These are phyloP conservation scores for Chloranthus sessilifolius DNA, from an alignment of 164 flowering plant species.

Conservation along the genomic window DNA sequence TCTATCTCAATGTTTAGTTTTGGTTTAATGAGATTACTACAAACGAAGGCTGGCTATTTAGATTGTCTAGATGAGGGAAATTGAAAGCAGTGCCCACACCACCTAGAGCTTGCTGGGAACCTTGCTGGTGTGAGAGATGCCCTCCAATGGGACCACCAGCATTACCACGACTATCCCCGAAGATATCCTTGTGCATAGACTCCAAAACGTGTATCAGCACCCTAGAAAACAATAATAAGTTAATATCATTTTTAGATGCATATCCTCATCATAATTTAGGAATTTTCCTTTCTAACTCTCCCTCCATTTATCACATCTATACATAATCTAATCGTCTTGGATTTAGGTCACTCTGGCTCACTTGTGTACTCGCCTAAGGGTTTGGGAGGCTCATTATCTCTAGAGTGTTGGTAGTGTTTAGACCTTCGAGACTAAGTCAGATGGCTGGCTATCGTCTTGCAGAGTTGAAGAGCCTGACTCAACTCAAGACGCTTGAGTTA, in stretches of 20 bases:
- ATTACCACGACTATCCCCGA: slow-evolving; percentile 97
- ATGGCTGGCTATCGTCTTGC: slow-evolving; percentile 29
- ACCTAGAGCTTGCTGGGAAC: slow-evolving; percentile 69
- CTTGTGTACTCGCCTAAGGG: slow-evolving; percentile 38
- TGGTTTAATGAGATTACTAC: too few species aligned
- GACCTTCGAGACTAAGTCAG: slow-evolving; percentile 29
- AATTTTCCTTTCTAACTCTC: too few species aligned
- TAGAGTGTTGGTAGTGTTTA: slow-evolving; percentile 36
- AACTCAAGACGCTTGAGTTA: slow-evolving; percentile 32
- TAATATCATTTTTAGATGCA: too few species aligned
- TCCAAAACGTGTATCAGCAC: too few species aligned
- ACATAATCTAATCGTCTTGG: slow-evolving; percentile 31
- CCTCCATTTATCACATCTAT: slow-evolving; percentile 27
- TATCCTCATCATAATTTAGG: too few species aligned
- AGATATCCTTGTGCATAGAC: too few species aligned
- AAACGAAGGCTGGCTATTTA: slow-evolving; percentile 89
- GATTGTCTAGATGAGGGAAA: slow-evolving; percentile 70
- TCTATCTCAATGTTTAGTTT: too few species aligned
- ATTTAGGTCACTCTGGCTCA: slow-evolving; percentile 40
- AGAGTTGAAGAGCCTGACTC: slow-evolving; percentile 30
- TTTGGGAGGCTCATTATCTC: slow-evolving; percentile 36
- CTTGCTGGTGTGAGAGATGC: slow-evolving; percentile 91
- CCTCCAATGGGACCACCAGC: slow-evolving; percentile 90
- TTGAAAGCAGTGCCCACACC: slow-evolving; percentile 68
- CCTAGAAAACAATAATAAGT: too few species aligned